Base-by-base conservation (phyloP, 768 basidiomycete genomes). In the Tulasnella sp. region DNA sequence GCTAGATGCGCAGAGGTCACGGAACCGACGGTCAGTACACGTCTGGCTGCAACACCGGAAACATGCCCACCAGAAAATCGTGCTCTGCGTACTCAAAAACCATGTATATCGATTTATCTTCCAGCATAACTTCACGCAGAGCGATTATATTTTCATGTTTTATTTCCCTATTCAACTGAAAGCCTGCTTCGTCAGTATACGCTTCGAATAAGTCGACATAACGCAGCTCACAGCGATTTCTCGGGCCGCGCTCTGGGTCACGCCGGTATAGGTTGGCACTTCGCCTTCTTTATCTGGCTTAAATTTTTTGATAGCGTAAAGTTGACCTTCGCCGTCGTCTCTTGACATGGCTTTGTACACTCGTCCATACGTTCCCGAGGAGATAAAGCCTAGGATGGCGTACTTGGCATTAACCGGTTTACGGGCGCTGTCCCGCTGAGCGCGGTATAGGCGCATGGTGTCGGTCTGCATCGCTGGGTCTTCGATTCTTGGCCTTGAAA, bases 231-330 rank as follows among this genome's bases (percentile, higher is more conserved):
- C 96, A 78, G 97, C 95, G 82, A 99, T 99, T 86, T 99, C 98
- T 81, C 98, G 89, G 83, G 96, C 95, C 5, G 97, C 98, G 86
- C 96, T 97, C 87, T 99, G 98, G 85, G 95, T 97, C 83, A 99
- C 96, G 2, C 97, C 98, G 14, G 97, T 98, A 85, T 99, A 99
- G 0, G 96, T 96, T 76, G 93, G 87, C 0, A 96, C 92, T 84
- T 99, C 98, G 31, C 97, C 97, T 87, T 99, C 98, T 86, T 99
- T 99, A 89, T 99, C 98, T 0, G 97, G 98, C 85, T 99, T 99
- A 89, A 99, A 99, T 86, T 99, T 99, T 89, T 99, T 99, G 88
- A 99, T 99, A 8, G 98, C 98, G 83, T 96, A 93, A 73, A 97
- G 89, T 82, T 87, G 88, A 2, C 89, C 91, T 60, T 93, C 92